Percentiles rank a stretch among this genome's conserved stretches.
These are phyloP conservation scores for Patellaria atrata DNA, from an alignment of 495 filamentous ascomycete species.

Conservation along the genomic window DNA sequence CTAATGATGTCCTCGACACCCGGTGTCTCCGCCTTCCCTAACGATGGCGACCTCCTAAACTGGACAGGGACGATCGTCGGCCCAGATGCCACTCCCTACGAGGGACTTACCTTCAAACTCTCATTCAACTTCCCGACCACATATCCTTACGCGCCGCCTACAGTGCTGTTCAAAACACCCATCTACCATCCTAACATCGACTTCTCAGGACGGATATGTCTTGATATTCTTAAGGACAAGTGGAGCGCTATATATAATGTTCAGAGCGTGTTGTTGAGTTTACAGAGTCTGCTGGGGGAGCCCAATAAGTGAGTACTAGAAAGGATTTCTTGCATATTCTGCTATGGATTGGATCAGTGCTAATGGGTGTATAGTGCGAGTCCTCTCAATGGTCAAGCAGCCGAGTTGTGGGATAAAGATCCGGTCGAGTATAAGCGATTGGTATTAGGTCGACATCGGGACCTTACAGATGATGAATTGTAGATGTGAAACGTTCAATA, in stretches of 20 bases:
- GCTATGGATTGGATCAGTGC: constrained; percentile 6
- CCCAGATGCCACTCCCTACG: constrained; percentile 82
- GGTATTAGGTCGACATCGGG: constrained; percentile 49
- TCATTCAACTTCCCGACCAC: constrained; percentile 79
- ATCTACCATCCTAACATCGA: constrained; percentile 34
- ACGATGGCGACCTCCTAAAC: constrained; percentile 74
- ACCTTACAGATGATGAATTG: constrained; percentile 44
- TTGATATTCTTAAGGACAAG: constrained; percentile 97
- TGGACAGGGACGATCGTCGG: constrained; percentile 94
- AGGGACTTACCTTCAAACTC: constrained; percentile 81
- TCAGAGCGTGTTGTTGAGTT: constrained; percentile 76
- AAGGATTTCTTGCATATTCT: constrained; percentile 1
- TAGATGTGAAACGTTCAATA: too few species aligned
- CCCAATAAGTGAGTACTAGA: constrained; percentile 98
- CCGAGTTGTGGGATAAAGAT: constrained; percentile 89
- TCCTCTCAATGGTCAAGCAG: constrained; percentile 90
- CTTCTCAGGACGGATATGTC: constrained; percentile 28
- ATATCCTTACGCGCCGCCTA: constrained; percentile 88
- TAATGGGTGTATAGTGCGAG: constrained; percentile 49
- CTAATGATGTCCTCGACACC: constrained; percentile 90
- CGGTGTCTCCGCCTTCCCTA: constrained; percentile 89
- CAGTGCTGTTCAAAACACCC: constrained; percentile 49
- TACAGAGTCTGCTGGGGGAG: constrained; percentile 92
- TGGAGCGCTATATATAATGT: constrained; percentile 95
- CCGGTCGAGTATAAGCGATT: constrained; percentile 71